A percentile compares a stretch with the other conserved stretches of the same genome.
phyloP scores from a whole-genome alignment of 352 stramenopile genomes.

The Phytophthora sp. region DNA sequence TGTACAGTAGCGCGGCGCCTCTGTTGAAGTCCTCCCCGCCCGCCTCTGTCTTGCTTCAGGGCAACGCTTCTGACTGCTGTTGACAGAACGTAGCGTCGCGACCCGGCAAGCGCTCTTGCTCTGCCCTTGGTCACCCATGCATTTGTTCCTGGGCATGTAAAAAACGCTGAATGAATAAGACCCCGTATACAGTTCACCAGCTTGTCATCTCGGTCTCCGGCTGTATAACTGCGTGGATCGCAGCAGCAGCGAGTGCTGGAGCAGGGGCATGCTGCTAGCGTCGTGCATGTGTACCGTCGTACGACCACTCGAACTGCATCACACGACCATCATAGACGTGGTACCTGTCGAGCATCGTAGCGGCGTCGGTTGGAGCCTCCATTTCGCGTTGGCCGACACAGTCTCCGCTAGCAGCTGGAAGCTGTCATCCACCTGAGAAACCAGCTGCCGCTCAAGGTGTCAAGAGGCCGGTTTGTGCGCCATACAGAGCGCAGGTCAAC shows the following conservation, averaged over 20 bases:
- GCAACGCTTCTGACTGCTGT: slow-evolving; percentile 40
- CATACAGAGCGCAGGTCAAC: slow-evolving; percentile 17
- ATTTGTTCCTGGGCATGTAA: slow-evolving; percentile 19
- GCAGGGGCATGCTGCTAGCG: neutral
- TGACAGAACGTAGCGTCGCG: slow-evolving; percentile 41
- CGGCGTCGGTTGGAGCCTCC: slow-evolving; percentile 1
- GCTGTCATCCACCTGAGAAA: slow-evolving; percentile 34
- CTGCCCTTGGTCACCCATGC: slow-evolving; percentile 24
- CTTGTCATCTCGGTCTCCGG: slow-evolving; percentile 11
- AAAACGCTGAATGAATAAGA: slow-evolving; percentile 32
- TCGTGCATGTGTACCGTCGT: slow-evolving; percentile 14
- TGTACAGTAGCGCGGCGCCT: slow-evolving; percentile 4
- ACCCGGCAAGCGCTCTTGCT: slow-evolving; percentile 24
- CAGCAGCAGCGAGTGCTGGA: neutral
- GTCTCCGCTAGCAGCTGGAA: slow-evolving; percentile 29
- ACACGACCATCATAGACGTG: slow-evolving; percentile 25
- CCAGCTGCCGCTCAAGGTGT: slow-evolving; percentile 32
- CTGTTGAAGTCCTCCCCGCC: slow-evolving; percentile 28
- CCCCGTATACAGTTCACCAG: slow-evolving; percentile 28
- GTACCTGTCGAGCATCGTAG: slow-evolving; percentile 16
- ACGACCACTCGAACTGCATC: slow-evolving; percentile 23
- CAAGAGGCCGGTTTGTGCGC: slow-evolving; percentile 31
- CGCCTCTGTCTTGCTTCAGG: slow-evolving; percentile 24
- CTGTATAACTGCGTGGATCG: slow-evolving; percentile 15
- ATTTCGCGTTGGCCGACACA: slow-evolving; percentile 3